phyloP scores from a whole-genome alignment of 306 rosid species.

The Rosa rugosa region DNA sequence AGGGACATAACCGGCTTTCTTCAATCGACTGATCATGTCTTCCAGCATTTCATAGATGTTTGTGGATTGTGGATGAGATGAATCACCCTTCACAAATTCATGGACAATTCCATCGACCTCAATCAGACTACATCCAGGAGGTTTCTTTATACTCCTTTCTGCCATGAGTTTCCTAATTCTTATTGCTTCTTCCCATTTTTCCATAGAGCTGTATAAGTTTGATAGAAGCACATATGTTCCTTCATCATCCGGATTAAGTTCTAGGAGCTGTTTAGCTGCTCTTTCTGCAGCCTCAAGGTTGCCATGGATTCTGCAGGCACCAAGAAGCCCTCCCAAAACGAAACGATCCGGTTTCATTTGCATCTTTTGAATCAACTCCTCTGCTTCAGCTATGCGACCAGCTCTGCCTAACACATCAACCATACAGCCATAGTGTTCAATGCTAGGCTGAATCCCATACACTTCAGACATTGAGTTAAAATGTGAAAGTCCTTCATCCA shows the following conservation, averaged over 20 bases:
- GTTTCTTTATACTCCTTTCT: conserved; percentile 18
- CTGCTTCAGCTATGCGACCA: conserved; percentile 22
- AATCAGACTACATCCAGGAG: conserved; percentile 25
- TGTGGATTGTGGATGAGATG: conserved; percentile 13
- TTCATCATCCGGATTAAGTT: conserved; percentile 19
- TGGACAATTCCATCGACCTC: conserved; percentile 27
- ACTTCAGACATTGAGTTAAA: conserved; percentile 11
- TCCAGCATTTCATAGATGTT: conserved; percentile 21
- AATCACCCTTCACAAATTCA: conserved; percentile 28
- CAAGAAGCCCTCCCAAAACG: conserved; percentile 23
- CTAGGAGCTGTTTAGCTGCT: conserved; percentile 24
- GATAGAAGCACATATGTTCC: conserved; percentile 26
- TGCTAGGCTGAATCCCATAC: conserved; percentile 13
- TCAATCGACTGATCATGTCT: conserved; percentile 24
- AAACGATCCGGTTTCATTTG: conserved; percentile 13
- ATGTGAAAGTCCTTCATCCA: conserved; percentile 9
- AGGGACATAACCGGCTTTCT: conserved; percentile 25
- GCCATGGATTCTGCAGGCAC: conserved; percentile 30
- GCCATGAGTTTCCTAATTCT: conserved; percentile 22
- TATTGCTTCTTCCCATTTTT: conserved; percentile 26
- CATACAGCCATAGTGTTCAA: conserved; percentile 26
- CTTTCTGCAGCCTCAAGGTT: conserved; percentile 30
- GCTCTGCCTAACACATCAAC: conserved; percentile 21
- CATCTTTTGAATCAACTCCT: conserved; percentile 17
- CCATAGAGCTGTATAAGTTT: conserved; percentile 29